Evolutionary conservation across 768 basidiomycete genomes (phyloP).

Genomic region (Neoboletus brunneissimus): DNA sequence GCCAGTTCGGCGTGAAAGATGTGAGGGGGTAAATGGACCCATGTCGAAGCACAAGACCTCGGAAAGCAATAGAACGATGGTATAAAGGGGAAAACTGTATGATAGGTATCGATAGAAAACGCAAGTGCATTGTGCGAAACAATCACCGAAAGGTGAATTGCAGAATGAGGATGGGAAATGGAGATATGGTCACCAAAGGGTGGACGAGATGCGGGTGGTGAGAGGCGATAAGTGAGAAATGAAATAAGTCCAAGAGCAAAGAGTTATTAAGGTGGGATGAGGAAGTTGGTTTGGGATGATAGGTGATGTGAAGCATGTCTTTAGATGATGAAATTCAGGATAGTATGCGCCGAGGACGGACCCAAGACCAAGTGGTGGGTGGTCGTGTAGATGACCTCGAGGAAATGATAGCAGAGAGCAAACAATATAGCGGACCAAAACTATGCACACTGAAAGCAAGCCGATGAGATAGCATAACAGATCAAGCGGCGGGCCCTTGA

Average conservation of each 20-base stretch:
- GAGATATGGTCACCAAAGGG: neutral
- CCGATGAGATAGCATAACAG: conserved; percentile 10
- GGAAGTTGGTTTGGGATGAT: neutral
- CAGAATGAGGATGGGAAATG: neutral
- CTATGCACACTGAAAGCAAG: conserved; percentile 28
- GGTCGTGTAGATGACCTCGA: neutral
- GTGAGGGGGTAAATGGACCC: neutral
- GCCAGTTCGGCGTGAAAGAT: conserved; percentile 6
- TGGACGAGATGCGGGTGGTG: neutral
- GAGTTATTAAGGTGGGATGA: neutral
- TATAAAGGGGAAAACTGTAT: neutral
- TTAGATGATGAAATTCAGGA: neutral
- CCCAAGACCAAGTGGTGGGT: neutral
- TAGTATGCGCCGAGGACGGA: neutral
- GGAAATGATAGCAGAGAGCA: conserved; percentile 13
- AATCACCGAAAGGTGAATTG: neutral
- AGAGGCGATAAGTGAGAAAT: conserved; percentile 13
- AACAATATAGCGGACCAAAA: conserved; percentile 10
- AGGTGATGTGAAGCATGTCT: neutral
- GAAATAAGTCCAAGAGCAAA: conserved; percentile 18
- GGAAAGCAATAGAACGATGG: neutral
- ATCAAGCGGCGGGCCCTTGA: conserved; percentile 3
- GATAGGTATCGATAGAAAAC: conserved; percentile 1
- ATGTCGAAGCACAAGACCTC: neutral
- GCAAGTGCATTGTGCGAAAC: neutral